Conservation (phyloP, 345 rosid genomes). For the Salix purpurea region DNA sequence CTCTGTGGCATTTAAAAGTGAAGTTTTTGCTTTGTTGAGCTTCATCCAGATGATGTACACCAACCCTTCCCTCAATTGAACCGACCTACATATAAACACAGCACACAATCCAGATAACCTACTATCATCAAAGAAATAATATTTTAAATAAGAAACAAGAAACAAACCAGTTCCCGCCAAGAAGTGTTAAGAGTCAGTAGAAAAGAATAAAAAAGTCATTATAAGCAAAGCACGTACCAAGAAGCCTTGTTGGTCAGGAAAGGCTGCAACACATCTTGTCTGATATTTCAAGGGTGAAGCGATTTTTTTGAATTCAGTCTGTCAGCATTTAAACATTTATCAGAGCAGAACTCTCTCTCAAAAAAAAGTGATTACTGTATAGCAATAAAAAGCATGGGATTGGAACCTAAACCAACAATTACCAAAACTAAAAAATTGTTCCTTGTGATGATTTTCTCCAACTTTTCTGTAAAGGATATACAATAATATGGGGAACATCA, state of each 20-base stretch:
- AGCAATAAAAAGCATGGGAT: not conserved
- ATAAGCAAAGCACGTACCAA: constrained; percentile 45
- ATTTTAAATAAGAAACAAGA: not conserved
- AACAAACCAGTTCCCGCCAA: not conserved
- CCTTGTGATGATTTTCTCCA: not conserved
- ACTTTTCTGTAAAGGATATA: not conserved
- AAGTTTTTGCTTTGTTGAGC: constrained; percentile 74
- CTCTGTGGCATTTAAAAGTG: constrained; percentile 97
- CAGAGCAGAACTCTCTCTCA: not conserved
- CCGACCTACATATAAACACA: constrained; percentile 56
- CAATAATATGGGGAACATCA: not conserved
- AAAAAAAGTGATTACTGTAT: not conserved
- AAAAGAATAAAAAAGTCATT: not conserved
- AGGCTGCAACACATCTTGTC: constrained; percentile 92
- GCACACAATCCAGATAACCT: not conserved
- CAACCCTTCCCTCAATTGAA: constrained; percentile 97
- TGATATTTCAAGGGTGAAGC: constrained; percentile 87
- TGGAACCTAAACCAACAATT: constrained; percentile 1
- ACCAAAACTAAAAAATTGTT: not conserved
- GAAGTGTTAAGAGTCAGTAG: not conserved
- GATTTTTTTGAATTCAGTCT: constrained; percentile 89
- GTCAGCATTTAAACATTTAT: constrained; percentile 14
- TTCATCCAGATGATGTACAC: constrained; percentile 96
- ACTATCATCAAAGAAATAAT: not conserved
- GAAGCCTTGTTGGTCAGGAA: constrained; percentile 99